Evolutionary conservation across 2,329 filamentous ascomycete species (phyloP).

Genomic region (Hymenoscyphus linearis): DNA sequence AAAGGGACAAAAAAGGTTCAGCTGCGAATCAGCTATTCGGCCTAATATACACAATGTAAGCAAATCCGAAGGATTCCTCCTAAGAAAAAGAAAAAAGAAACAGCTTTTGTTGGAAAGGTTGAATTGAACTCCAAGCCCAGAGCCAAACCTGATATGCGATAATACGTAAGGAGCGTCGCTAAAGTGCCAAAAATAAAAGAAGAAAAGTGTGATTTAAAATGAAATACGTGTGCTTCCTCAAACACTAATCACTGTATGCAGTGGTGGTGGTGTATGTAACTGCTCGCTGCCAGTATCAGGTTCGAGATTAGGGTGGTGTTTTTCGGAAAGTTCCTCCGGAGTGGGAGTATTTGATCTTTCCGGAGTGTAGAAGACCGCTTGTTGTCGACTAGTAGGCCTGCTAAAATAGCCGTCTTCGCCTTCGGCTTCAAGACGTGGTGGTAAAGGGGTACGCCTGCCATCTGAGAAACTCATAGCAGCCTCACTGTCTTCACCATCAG

Average conservation of each 20-base stretch:
- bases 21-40: slow-evolving; percentile 2
- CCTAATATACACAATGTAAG: slow-evolving; percentile 11
- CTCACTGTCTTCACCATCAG: slow-evolving; percentile 53
- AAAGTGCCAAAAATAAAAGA: slow-evolving; percentile 5
- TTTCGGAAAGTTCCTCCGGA: slow-evolving; percentile 5
- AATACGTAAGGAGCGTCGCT: slow-evolving; percentile 11
- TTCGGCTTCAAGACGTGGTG: slow-evolving; percentile 43
- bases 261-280: slow-evolving; percentile 4
- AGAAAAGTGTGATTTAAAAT: not conserved
- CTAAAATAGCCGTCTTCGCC: slow-evolving; percentile 25
- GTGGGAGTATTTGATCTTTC: slow-evolving; percentile 21
- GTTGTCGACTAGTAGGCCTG: slow-evolving; percentile 16
- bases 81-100: not conserved
- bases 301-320: not conserved
- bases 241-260: slow-evolving; percentile 1
- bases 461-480: slow-evolving; percentile 56
- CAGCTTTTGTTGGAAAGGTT: slow-evolving; percentile 4
- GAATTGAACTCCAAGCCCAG: slow-evolving; percentile 1
- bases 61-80: not conserved
- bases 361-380: slow-evolving; percentile 30
- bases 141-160: slow-evolving; percentile 1
- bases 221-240: not conserved
- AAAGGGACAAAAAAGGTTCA: not conserved
- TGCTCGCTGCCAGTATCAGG: slow-evolving; percentile 4
- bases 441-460: slow-evolving; percentile 50